Evolutionary conservation across 225 moss, liverwort and hornwort genomes (phyloP).

Genomic region (Antitrichia curtipendula): DNA sequence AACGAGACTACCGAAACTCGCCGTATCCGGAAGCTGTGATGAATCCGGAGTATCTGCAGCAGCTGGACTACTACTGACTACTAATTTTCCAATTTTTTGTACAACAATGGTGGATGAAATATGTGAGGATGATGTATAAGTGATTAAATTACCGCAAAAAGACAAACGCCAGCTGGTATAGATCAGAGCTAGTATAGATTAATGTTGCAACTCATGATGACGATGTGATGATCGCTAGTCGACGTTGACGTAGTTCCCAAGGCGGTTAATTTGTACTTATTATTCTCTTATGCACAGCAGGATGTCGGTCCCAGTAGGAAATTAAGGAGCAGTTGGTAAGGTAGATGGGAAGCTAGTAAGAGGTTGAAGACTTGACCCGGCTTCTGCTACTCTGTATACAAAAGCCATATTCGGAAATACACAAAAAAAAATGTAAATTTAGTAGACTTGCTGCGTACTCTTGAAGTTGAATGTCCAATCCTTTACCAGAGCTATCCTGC

Average conservation of each 20-base stretch:
- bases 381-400: background rate
- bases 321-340: background rate
- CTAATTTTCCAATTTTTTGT: background rate
- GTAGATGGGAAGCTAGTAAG: background rate
- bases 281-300: background rate
- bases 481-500: background rate
- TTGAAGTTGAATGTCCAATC: background rate
- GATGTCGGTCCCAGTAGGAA: background rate
- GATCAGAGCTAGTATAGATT: background rate
- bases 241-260: background rate
- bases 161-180: background rate
- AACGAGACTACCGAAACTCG: slow-evolving; percentile 1
- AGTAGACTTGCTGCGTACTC: background rate
- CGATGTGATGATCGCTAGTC: background rate
- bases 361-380: background rate
- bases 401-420: background rate
- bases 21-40: background rate
- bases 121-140: background rate
- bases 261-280: background rate
- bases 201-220: background rate
- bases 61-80: background rate
- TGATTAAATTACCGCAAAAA: background rate
- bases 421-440: background rate
- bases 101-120: background rate
- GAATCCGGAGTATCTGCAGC: slow-evolving; percentile 6